Conservation (phyloP, 2,329 filamentous ascomycete genomes). For the Aspergillus latus region DNA sequence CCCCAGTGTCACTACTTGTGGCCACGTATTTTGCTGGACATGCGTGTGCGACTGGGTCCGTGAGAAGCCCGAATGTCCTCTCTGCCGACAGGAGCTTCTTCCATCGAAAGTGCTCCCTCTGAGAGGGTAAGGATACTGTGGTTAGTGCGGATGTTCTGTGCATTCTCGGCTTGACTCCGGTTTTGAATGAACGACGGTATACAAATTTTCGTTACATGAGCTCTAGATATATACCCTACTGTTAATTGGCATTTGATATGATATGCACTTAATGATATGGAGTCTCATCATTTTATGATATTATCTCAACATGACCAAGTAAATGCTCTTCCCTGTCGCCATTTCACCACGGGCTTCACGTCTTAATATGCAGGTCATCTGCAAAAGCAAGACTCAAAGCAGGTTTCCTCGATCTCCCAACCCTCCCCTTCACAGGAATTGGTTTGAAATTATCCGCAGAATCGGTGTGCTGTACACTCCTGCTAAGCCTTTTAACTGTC, state of each 20-base stretch:
- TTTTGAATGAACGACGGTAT: background rate
- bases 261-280: background rate
- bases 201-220: background rate
- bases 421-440: background rate
- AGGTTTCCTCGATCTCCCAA: background rate
- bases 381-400: background rate
- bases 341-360: background rate
- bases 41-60: constrained; percentile 94
- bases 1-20: constrained; percentile 87
- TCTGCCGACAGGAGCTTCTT: constrained; percentile 80
- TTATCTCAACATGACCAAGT: background rate
- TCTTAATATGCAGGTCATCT: background rate
- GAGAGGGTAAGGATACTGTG: constrained; percentile 41
- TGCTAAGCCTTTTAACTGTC: no score
- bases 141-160: background rate
- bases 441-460: no score
- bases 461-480: no score
- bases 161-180: background rate
- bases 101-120: constrained; percentile 86
- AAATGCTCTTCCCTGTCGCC: background rate
- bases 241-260: background rate
- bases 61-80: constrained; percentile 93
- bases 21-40: constrained; percentile 95
- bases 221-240: constrained; percentile 11
- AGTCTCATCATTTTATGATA: background rate